Conservation (phyloP, 768 basidiomycete species). For the Psilocybe sp. region DNA sequence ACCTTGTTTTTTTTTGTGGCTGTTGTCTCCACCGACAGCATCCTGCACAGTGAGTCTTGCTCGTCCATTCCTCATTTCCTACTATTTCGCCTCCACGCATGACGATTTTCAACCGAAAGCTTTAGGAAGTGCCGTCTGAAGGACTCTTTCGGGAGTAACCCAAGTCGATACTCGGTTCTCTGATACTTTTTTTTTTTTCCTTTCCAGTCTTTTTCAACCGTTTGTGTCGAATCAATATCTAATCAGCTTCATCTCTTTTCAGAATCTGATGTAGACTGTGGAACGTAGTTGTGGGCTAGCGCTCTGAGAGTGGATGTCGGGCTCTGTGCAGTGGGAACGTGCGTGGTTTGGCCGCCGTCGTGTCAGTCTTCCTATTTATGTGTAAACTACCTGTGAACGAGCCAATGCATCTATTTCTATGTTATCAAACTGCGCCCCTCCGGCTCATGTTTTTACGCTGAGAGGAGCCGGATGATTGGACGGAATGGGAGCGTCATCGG, state of each 20-base stretch:
- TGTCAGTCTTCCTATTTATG: conserved; percentile 4
- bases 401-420: neutral
- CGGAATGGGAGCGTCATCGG: no score
- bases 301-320: no score
- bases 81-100: conserved; percentile 16
- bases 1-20: neutral
- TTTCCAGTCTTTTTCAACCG: conserved; percentile 1
- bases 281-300: no score
- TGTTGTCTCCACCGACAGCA: neutral
- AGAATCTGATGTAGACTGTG: no score
- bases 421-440: neutral
- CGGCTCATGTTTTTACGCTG: neutral
- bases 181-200: conserved; percentile 30
- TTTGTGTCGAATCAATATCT: conserved; percentile 12
- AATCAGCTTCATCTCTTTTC: conserved; percentile 1
- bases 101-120: conserved; percentile 48
- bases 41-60: conserved; percentile 4
- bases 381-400: neutral
- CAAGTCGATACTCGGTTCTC: conserved; percentile 54
- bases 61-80: neutral
- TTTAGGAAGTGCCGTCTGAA: conserved; percentile 64
- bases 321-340: neutral
- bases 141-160: conserved; percentile 35
- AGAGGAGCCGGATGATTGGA: no score
- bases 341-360: neutral